Evolutionary conservation across 2,329 filamentous ascomycete species (phyloP), one percentile per base, ranked within the genome.

Genomic region (Penicillium concentricum): DNA sequence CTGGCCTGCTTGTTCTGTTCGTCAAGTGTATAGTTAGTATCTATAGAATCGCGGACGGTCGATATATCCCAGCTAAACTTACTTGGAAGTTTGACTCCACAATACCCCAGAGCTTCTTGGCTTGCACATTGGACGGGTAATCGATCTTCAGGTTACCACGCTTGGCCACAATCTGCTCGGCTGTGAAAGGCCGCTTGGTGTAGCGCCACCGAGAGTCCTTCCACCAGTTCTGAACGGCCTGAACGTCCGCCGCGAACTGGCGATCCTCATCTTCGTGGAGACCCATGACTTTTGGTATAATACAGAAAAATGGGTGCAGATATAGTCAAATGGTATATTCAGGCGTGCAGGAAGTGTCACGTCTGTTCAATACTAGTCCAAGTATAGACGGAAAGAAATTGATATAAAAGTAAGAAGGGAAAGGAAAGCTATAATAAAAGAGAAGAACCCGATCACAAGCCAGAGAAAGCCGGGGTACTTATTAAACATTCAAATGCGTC

Each of bases 161-260:
- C 85, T 99, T 99, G 51, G 90, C 88, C 62, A 96, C 94, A 71
- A 99, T 97, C 79, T 96, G 90, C 82, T 97, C 94, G 32, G 94
- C 92, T 4, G 92, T 96, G 75, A 94, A 99, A 24, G 94, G 88
- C 57, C 94, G 85, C 80, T 90, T 92, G 68, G 94, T 99, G 77
- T 91, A 86, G 73, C 90, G 85, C 94, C 94, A 99, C 82, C 94
- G 85, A 56, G 91, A 85, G 69, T 95, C 90, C 51, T 81, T 83
- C 94, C 94, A 99, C 94, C 94, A 99, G 76, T 89, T 80, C 84
- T 97, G 91, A 66, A 97, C 88, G 65, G 89, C 86, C 69, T 88
- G 86, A 58, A 97, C 91, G 74, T 99, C 94, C 65, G 88, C 83
- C 69, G 86, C 82, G 78, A 89, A 96, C 69, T 87, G 79, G 68